Percentiles rank a stretch among this genome's conserved stretches.
Conservation (phyloP, 2,329 filamentous ascomycete species). For the Chaetomiaceae sp. region DNA sequence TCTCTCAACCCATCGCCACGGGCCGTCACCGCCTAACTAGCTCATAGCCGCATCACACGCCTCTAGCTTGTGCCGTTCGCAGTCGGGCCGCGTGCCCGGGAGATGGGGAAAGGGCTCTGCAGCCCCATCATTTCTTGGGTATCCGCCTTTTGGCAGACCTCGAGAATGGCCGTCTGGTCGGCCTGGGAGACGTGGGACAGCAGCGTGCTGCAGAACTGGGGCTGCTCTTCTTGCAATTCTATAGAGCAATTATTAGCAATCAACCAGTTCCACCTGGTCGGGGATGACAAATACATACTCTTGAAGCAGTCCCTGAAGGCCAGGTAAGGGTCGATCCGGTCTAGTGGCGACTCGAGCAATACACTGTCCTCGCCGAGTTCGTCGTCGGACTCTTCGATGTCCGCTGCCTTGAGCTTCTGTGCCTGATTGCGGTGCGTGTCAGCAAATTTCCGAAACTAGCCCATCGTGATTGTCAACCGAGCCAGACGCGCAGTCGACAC, state of each 20-base stretch:
- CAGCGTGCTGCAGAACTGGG: slow-evolving; percentile 78
- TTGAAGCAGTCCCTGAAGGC: slow-evolving; percentile 79
- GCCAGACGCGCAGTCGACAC: neutral
- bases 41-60: neutral
- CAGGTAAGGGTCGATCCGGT: slow-evolving; percentile 91
- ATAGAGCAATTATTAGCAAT: slow-evolving; percentile 8
- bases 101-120: slow-evolving; percentile 26
- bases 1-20: neutral
- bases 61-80: slow-evolving; percentile 23
- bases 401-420: slow-evolving; percentile 71
- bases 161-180: slow-evolving; percentile 76
- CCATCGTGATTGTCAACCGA: slow-evolving; percentile 8
- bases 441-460: slow-evolving; percentile 21
- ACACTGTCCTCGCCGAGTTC: slow-evolving; percentile 91
- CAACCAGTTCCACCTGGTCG: neutral
- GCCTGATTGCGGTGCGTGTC: slow-evolving; percentile 48
- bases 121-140: slow-evolving; percentile 41
- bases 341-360: slow-evolving; percentile 86
- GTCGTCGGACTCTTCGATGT: slow-evolving; percentile 69
- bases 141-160: slow-evolving; percentile 68
- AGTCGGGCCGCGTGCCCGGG: slow-evolving; percentile 11
- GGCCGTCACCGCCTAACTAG: no score
- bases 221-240: slow-evolving; percentile 89
- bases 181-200: slow-evolving; percentile 73
- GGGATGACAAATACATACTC: slow-evolving; percentile 54